Evolutionary conservation across 2,329 filamentous ascomycete genomes (phyloP).

Genomic region (Calycina herbarum): DNA sequence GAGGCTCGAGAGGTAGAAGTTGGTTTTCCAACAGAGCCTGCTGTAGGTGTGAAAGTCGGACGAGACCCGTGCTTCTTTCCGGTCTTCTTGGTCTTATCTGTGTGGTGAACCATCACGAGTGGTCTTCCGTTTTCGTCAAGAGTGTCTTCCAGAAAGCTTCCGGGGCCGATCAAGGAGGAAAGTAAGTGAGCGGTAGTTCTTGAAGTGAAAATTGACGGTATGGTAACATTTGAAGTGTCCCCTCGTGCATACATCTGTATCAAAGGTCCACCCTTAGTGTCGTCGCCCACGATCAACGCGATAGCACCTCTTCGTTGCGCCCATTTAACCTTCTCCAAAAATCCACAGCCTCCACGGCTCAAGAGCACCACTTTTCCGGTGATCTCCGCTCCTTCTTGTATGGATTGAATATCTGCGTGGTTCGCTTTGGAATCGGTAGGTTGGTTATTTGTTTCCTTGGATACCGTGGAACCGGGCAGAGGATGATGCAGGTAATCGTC

Average conservation of each 20-base stretch:
- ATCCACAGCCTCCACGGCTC: conserved; percentile 91
- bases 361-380: conserved; percentile 88
- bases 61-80: conserved; percentile 32
- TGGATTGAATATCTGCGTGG: conserved; percentile 86
- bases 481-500: conserved; percentile 77
- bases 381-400: conserved; percentile 92
- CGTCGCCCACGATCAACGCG: conserved; percentile 91
- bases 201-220: conserved; percentile 92
- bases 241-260: conserved; percentile 99
- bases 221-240: conserved; percentile 91
- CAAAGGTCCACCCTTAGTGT: conserved; percentile 82
- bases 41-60: conserved; percentile 34
- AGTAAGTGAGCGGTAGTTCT: conserved; percentile 91
- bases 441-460: conserved; percentile 30
- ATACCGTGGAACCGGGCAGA: conserved; percentile 40
- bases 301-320: conserved; percentile 85
- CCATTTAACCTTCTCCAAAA: conserved; percentile 97
- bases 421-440: conserved; percentile 30
- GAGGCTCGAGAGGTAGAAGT: conserved; percentile 35
- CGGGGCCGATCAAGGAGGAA: conserved; percentile 78
- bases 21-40: conserved; percentile 30
- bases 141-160: conserved; percentile 60
- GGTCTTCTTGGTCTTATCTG: conserved; percentile 30
- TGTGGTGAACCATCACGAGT: conserved; percentile 52
- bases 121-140: conserved; percentile 61